Evolutionary conservation across 2,329 filamentous ascomycete genomes (phyloP), one percentile per base, ranked within the genome.

Genomic region (Reticulascus tulasneorum): DNA sequence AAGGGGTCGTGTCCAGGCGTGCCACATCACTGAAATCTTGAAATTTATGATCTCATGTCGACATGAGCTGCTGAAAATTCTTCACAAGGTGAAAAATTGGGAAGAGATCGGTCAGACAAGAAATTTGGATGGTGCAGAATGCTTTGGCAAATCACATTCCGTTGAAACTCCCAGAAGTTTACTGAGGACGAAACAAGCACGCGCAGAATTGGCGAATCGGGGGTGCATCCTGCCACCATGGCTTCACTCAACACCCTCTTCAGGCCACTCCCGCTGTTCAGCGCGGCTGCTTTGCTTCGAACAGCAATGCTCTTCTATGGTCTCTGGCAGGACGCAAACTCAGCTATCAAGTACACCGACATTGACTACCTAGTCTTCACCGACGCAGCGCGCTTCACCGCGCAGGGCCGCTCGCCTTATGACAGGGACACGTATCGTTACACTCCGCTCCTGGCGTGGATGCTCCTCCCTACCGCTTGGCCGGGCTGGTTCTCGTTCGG

Each of bases 301-400:
- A 56, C 78, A 6, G 59, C 68, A 21, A 80, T 98, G 45, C 76
- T 97, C 32, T 58, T 94, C 52, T 97, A 97, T 60, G 91, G 93
- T 40, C 77, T 88, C 42, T 90, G 86, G 71, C 93, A 98, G 67
- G 93, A 98, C 64, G 83, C 87, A 42, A 75, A 90, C 64, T 94
- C 89, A 7, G 82, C 91, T 11, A 67, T 98, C 55, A 97, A 97
- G 66, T 98, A 97, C 69, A 98, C 93, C 33, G 93, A 98, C 64
- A 96, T 98, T 52, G 93, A 98, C 71, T 98, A 98, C 64, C 81
- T 89, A 47, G 93, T 98, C 59, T 98, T 98, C 70, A 97, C 93
- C 31, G 91, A 97, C 60, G 93, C 93, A 18, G 79, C 93, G 3
- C 84, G 86, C 47, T 91, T 85, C 61, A 63, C 87, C 27, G 66